These are phyloP conservation scores for Gossypioides kirkii DNA, from an alignment of 345 rosid species.

Conservation along the genomic window DNA sequence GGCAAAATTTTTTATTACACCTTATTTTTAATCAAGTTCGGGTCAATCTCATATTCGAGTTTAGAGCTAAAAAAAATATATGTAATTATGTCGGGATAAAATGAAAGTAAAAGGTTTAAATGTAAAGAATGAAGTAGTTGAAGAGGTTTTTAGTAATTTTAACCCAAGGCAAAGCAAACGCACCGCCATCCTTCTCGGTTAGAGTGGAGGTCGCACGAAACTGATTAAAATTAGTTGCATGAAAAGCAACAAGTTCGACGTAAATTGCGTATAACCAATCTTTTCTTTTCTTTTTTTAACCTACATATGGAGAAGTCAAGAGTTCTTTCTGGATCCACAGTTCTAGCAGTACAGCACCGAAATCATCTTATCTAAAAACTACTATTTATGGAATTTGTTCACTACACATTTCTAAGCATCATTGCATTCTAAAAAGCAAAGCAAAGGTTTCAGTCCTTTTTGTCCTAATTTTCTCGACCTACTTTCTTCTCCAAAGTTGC, in stretches of 20 bases:
- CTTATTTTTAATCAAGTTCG: too few relatives aligned
- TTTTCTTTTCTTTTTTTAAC: neutral
- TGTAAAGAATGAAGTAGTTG: too few relatives aligned
- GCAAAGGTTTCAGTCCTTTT: neutral
- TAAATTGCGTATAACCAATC: constrained; percentile 2
- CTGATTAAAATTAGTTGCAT: neutral
- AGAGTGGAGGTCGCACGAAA: neutral
- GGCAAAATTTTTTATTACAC: too few relatives aligned
- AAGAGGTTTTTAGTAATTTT: neutral
- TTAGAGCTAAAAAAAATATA: too few relatives aligned
- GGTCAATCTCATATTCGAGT: too few relatives aligned
- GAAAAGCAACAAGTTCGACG: neutral
- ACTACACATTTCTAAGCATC: neutral
- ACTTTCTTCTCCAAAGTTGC: neutral
- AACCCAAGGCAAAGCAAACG: neutral
- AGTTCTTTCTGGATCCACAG: neutral
- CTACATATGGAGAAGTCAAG: neutral
- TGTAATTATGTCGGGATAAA: too few relatives aligned
- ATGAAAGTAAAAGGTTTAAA: too few relatives aligned
- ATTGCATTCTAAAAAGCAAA: neutral
- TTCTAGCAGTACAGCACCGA: neutral
- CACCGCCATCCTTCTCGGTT: neutral
- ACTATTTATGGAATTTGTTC: neutral
- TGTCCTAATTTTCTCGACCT: neutral
- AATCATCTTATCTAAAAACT: neutral